A percentile compares a stretch with the other conserved stretches of the same genome.
These are phyloP conservation scores for Chamaecyparis obtusa DNA, from an alignment of 75 land plant species.

Conservation along the genomic window DNA sequence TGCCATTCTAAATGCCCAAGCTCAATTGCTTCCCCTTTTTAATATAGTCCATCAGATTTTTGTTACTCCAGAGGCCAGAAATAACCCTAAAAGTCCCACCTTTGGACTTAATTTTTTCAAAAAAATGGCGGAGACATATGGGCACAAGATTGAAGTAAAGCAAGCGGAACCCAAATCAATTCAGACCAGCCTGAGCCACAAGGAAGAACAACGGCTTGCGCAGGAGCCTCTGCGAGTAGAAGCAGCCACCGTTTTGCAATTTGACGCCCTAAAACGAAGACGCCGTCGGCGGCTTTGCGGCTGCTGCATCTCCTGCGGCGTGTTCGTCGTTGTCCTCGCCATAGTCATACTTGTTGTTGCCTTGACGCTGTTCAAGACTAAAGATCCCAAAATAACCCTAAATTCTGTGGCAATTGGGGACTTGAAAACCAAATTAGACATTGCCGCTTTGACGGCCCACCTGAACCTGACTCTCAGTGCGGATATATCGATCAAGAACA, in stretches of 20 bases:
- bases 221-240: not conserved
- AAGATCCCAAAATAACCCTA: slow-evolving; percentile 29
- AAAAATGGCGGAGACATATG: not conserved
- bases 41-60: too few relatives aligned
- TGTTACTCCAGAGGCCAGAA: too few relatives aligned
- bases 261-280: not conserved
- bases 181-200: not conserved
- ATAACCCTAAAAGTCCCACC: too few relatives aligned
- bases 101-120: too few relatives aligned
- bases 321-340: slow-evolving; percentile 12
- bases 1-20: too few relatives aligned
- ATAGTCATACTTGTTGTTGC: slow-evolving; percentile 27
- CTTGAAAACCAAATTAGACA: not conserved
- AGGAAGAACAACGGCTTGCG: not conserved
- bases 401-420: slow-evolving; percentile 12
- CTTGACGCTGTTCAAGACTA: slow-evolving; percentile 46
- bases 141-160: not conserved
- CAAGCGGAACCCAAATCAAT: not conserved
- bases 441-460: not conserved
- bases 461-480: slow-evolving; percentile 20
- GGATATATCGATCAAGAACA: slow-evolving; percentile 38
- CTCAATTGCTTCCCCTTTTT: too few relatives aligned
- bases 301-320: not conserved
- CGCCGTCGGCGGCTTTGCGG: slow-evolving; percentile 1
- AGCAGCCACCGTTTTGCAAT: not conserved